phyloP scores from a whole-genome alignment of 2,329 filamentous ascomycete genomes.

The Trichophyton mentagrophytes region DNA sequence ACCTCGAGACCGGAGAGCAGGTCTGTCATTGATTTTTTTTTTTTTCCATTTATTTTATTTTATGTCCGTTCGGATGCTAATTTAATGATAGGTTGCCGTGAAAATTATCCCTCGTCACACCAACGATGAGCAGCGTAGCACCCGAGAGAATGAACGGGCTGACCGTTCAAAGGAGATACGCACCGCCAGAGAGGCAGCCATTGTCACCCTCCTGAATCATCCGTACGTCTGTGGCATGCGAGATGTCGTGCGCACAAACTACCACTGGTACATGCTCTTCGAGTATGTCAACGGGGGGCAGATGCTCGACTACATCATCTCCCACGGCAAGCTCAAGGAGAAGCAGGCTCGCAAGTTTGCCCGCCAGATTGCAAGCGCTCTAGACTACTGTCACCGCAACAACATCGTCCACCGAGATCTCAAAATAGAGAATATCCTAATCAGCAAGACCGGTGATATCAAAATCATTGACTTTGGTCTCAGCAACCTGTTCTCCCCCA shows the following conservation, averaged over 20 bases:
- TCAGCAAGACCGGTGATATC: slow-evolving; percentile 97
- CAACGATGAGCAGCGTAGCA: slow-evolving; percentile 64
- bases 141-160: slow-evolving; percentile 69
- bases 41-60: too few relatives aligned
- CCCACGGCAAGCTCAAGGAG: slow-evolving; percentile 91
- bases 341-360: slow-evolving; percentile 97
- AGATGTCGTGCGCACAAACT: slow-evolving; percentile 88
- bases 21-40: slow-evolving; percentile 36
- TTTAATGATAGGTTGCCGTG: slow-evolving; percentile 60
- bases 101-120: slow-evolving; percentile 92
- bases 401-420: slow-evolving; percentile 95
- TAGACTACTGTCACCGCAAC: slow-evolving; percentile 96
- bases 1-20: slow-evolving; percentile 81
- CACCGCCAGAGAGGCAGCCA: slow-evolving; percentile 88
- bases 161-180: slow-evolving; percentile 95
- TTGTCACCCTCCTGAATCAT: slow-evolving; percentile 85
- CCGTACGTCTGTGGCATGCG: slow-evolving; percentile 93
- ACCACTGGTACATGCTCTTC: slow-evolving; percentile 99
- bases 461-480: slow-evolving; percentile 98
- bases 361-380: slow-evolving; percentile 86
- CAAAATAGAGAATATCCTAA: slow-evolving; percentile 98
- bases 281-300: slow-evolving; percentile 98
- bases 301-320: slow-evolving; percentile 99
- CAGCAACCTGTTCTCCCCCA: slow-evolving; percentile 87
- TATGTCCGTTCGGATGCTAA: background rate